Evolutionary conservation across 2,329 filamentous ascomycete species (phyloP), one percentile per base, ranked within the genome.

Genomic region (Trichophyton benhamiae): DNA sequence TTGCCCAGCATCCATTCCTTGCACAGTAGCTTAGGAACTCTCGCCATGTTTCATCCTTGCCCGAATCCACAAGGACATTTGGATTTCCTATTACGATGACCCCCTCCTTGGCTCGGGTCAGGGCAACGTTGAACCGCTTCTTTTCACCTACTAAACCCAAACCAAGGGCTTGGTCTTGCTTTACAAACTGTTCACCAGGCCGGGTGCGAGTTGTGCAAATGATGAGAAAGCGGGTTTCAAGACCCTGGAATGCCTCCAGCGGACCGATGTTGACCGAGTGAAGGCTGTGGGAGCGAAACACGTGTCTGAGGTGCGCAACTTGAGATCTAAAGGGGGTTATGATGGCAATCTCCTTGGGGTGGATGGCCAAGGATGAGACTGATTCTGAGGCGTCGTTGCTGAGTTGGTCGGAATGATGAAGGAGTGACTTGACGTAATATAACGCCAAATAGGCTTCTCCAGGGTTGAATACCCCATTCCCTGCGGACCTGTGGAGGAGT

Each of bases 261-360:
- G 77, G 77, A 1, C 77, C 77, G 49, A 78, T 75, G 58, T 78
- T 78, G 6, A 78, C 70, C 27, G 71, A 67, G 66, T 71, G 70
- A 7, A 76, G 64, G 5, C 67, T 57, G 25, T 60, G 66, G 58
- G 64, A 65, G 7, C 77, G 71, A 13, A 77, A 73, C 7, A 68
- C 42, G 3, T 67, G 61, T 41, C 77, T 73, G n/a, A 79, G 67
- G 7, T 70, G 64, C 44, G 70, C 69, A 38, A 78, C 77, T 64
- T 78, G 77, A 8, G 76, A 73, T n/a, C 72, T 69, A 64, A 78
- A 79, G 4, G 76, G 76, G 17, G 71, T 71, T 70, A 78, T 78
- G 62, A 78, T 73, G 61, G 72, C 73, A 42, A 79, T 74, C 49
- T 77, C 74, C 15, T 67, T 42, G 42, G 74, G 71, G 15, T 62